Base-by-base conservation (phyloP, 495 filamentous ascomycete genomes). In the Hamigera avellanea region DNA sequence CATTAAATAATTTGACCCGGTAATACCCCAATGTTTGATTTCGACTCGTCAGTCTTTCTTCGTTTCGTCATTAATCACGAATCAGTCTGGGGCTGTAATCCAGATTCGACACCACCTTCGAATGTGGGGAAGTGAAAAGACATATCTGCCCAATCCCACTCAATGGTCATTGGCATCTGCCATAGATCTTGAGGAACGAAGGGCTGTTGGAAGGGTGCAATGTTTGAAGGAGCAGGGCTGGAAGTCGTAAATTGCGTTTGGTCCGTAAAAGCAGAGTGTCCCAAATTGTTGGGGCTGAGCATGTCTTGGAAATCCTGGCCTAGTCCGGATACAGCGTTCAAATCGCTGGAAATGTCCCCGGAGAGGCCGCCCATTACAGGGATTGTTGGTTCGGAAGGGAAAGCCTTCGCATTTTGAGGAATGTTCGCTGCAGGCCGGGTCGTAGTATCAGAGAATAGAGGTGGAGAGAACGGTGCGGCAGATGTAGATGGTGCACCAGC, bases 131-230 rank as follows among this genome's bases (percentile, higher is more conserved):
- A 59, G 31, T 76, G 81, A 8, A 50, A 54, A 16, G 62, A 59
- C 73, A 91, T 81, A 52, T 95, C 86, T 0, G 86, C 86, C 91
- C 93, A 96, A 51, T 96, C 86, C 93, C 93, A 98, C 52, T 96
- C 93, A 14, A 96, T 72, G 10, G 84, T 91, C 79, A 94, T 93
- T 8, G 87, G 83, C 76, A 95, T 81, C 56, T 86, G 81, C 83
- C 88, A 98, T 35, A 98, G 61, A 66, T 96, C 93, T 48, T 89
- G 86, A n/a, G 91, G 91, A 30, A 96, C 81, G 49, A 94, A 86
- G 1, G 88, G 87, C 44, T 95, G 86, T 52, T 95, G 86, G 52
- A 86, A 87, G 15, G 64, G 60, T 28, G 52, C 55, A 41, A 69
- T 57, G n/a, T 56, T 51, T 2, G 73, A 56, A 12, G 67, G 57